phyloP scores from a whole-genome alignment of 345 rosid species.

The Brassica nigra region DNA sequence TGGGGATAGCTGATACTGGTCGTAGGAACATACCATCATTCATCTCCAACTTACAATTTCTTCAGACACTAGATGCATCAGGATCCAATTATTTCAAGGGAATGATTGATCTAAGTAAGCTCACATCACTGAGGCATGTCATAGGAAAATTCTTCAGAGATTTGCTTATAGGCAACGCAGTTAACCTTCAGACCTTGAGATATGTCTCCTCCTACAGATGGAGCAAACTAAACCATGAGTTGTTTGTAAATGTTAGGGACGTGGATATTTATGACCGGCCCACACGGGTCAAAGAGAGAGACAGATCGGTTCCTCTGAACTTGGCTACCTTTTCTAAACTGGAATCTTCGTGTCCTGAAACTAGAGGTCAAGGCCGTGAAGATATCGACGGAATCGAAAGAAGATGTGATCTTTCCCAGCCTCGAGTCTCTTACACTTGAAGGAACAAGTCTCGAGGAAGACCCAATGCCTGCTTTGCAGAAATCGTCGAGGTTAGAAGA shows the following conservation, averaged over 20 bases:
- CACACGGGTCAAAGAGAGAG: not conserved
- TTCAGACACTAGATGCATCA: slow-evolving; percentile 19
- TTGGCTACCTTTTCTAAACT: slow-evolving; percentile 9
- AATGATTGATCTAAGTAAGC: not conserved
- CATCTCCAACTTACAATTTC: not conserved
- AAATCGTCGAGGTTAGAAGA: not conserved
- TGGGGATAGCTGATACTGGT: not conserved
- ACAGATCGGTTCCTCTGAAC: not conserved
- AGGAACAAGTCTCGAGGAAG: not conserved
- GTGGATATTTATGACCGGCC: slow-evolving; percentile 6
- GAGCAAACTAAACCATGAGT: slow-evolving; percentile 17
- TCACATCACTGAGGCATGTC: slow-evolving; percentile 25
- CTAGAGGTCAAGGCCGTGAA: not conserved
- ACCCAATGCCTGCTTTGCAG: slow-evolving; percentile 8
- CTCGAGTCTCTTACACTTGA: not conserved
- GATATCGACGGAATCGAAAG: not conserved
- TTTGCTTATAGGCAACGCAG: not conserved
- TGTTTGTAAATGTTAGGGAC: not conserved
- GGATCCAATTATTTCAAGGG: not conserved
- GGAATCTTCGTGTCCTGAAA: slow-evolving; percentile 6
- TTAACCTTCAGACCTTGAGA: slow-evolving; percentile 24
- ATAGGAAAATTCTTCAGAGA: not conserved
- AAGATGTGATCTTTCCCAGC: not conserved
- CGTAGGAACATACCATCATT: not conserved
- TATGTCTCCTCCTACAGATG: slow-evolving; percentile 31